Percentiles rank a stretch among this genome's conserved stretches.
Evolutionary conservation across 306 rosid species (phyloP).

Genomic region (Sesbania bispinosa): DNA sequence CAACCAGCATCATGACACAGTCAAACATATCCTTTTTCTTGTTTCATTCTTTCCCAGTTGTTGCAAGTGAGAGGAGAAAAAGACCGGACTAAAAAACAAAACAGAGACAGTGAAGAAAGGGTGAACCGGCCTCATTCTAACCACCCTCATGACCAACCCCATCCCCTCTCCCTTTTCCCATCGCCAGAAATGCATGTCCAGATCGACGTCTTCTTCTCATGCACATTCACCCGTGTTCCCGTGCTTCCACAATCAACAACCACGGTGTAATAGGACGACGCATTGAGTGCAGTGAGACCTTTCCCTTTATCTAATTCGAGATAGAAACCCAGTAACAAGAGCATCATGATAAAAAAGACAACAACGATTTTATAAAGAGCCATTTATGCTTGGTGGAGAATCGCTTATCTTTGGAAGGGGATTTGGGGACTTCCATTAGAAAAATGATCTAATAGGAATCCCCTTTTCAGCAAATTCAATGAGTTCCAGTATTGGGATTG

Average conservation of each 20-base stretch:
- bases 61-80: too few relatives aligned
- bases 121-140: too few relatives aligned
- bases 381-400: slow-evolving; percentile 33
- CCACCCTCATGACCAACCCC: too few relatives aligned
- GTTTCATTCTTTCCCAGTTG: too few relatives aligned
- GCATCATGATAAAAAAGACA: slow-evolving; percentile 26
- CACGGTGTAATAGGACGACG: slow-evolving; percentile 57
- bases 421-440: slow-evolving; percentile 63
- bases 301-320: slow-evolving; percentile 32
- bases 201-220: too few relatives aligned
- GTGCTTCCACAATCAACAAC: slow-evolving; percentile 88
- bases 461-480: neutral
- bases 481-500: neutral
- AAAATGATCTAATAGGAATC: slow-evolving; percentile 13
- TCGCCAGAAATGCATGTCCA: too few relatives aligned
- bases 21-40: too few relatives aligned
- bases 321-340: slow-evolving; percentile 45
- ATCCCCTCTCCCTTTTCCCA: too few relatives aligned
- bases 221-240: slow-evolving; percentile 68
- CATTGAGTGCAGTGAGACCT: slow-evolving; percentile 17
- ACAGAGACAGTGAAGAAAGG: too few relatives aligned
- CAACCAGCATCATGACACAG: too few relatives aligned
- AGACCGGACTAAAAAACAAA: too few relatives aligned
- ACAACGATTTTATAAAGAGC: slow-evolving; percentile 20
- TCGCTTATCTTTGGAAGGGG: slow-evolving; percentile 59